A percentile compares a stretch with the other conserved stretches of the same genome.
These are phyloP conservation scores for Claviceps spartinae DNA, from an alignment of 2,329 filamentous ascomycete species.

Conservation along the genomic window DNA sequence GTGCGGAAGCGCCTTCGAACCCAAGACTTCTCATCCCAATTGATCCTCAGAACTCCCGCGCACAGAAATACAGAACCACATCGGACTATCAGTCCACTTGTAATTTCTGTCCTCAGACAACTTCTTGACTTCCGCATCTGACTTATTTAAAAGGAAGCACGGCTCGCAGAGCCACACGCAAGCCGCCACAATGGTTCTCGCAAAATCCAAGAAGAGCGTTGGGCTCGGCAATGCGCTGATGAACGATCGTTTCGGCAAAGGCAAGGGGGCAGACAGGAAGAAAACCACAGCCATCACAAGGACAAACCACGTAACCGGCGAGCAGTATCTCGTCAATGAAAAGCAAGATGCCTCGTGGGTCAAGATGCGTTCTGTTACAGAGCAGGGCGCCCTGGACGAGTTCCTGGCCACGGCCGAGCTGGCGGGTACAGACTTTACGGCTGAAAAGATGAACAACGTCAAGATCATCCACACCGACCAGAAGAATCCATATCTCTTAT, in stretches of 20 bases:
- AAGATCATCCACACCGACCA: constrained; percentile 97
- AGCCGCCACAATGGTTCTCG: constrained; percentile 37
- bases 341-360: constrained; percentile 90
- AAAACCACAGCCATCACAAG: constrained; percentile 47
- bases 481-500: constrained; percentile 86
- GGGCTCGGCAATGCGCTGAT: constrained; percentile 95
- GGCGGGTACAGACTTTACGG: constrained; percentile 96
- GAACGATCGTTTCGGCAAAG: constrained; percentile 96
- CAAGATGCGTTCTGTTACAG: constrained; percentile 97
- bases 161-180: constrained; percentile 3
- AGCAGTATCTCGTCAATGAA: constrained; percentile 85
- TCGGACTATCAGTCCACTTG: not conserved
- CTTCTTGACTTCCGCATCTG: not conserved
- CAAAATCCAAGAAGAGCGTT: constrained; percentile 91
- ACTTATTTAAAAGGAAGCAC: not conserved
- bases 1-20: not conserved
- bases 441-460: constrained; percentile 97
- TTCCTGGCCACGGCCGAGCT: constrained; percentile 92
- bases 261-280: constrained; percentile 73
- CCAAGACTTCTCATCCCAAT: not conserved
- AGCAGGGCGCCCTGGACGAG: constrained; percentile 92
- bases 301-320: constrained; percentile 67
- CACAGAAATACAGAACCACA: not conserved
- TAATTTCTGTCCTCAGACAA: not conserved
- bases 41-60: not conserved